Conservation (phyloP, 1,284 basidiomycete species). For the Ceratobasidium sp. region DNA sequence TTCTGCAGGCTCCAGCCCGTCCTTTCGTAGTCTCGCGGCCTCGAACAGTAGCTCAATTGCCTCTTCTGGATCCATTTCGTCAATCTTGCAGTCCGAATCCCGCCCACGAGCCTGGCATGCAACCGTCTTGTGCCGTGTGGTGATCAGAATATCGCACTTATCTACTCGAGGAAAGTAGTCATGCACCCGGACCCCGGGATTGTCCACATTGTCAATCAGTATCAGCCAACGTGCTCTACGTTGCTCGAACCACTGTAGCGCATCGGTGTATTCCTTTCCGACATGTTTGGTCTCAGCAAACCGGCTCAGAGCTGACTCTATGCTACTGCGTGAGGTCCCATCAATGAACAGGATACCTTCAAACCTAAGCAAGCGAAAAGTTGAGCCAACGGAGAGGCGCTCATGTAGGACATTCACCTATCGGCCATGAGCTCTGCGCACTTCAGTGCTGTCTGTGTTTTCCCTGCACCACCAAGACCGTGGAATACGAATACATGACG, state of each 20-base stretch:
- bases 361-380: background rate
- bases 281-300: background rate
- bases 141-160: conserved; percentile 19
- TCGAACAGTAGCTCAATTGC: conserved; percentile 1
- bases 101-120: background rate
- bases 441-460: conserved; percentile 15
- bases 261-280: background rate
- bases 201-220: conserved; percentile 36
- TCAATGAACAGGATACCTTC: conserved; percentile 25
- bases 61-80: conserved; percentile 16
- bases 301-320: background rate
- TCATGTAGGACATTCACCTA: no score
- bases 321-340: conserved; percentile 5
- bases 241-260: conserved; percentile 14
- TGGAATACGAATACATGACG: conserved; percentile 23
- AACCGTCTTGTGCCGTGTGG: conserved; percentile 9
- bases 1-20: background rate
- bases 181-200: background rate
- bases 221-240: conserved; percentile 11
- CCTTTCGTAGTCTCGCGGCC: background rate
- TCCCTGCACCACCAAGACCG: no score
- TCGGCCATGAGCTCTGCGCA: background rate
- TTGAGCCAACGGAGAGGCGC: background rate
- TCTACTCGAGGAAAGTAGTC: background rate
- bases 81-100: conserved; percentile 17